phyloP scores from a whole-genome alignment of 495 filamentous ascomycete species.

The Talaromyces nanjingensis region DNA sequence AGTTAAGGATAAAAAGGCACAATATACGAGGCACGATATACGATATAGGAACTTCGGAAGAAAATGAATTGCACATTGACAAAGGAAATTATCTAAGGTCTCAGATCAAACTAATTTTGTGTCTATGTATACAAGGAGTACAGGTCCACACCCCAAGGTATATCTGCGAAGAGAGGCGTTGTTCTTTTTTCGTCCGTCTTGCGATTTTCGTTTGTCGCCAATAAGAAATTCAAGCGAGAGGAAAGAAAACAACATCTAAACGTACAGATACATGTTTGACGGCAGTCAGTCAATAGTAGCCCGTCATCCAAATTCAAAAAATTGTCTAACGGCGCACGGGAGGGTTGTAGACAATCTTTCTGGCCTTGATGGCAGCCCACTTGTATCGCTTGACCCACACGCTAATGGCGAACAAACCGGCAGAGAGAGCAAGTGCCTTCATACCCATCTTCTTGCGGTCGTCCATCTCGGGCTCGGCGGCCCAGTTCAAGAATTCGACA shows the following conservation, averaged over 20 bases:
- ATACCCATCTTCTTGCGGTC: constrained; percentile 98
- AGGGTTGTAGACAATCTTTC: constrained; percentile 84
- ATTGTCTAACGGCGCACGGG: constrained; percentile 45
- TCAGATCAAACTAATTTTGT: constrained; percentile 22
- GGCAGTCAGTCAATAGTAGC: constrained; percentile 16
- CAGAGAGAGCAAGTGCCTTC: constrained; percentile 76
- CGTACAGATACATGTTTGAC: constrained; percentile 41
- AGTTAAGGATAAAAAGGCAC: no score
- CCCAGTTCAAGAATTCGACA: constrained; percentile 97
- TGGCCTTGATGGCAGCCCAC: constrained; percentile 91
- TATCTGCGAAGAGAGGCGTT: constrained; percentile 10
- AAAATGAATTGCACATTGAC: constrained; percentile 15
- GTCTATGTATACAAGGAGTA: constrained; percentile 12
- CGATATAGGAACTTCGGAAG: neutral
- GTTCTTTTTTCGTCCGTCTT: constrained; percentile 3
- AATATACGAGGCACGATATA: no score
- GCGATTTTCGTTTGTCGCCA: constrained; percentile 11
- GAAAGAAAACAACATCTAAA: constrained; percentile 32
- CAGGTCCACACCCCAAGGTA: constrained; percentile 8
- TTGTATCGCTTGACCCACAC: constrained; percentile 99
- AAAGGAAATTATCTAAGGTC: constrained; percentile 35
- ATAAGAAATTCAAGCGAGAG: constrained; percentile 33
- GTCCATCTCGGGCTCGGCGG: constrained; percentile 98
- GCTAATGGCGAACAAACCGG: constrained; percentile 74
- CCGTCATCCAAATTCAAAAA: neutral